Evolutionary conservation across 768 basidiomycete genomes (phyloP), one percentile per base, ranked within the genome.

Genomic region (Gyrodon lividus): DNA sequence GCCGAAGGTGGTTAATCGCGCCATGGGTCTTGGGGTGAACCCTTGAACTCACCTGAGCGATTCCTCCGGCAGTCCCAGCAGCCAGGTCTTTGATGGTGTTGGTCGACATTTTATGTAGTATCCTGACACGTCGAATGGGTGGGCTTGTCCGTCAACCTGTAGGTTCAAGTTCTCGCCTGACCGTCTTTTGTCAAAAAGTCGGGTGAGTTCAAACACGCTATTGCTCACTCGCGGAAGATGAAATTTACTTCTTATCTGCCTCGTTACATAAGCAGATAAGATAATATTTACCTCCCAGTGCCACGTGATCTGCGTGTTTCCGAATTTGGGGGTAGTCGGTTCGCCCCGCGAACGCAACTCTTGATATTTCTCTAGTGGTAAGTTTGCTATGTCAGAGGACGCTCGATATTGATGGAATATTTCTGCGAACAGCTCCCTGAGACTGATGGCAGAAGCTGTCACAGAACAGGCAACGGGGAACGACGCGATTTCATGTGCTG

Each of bases 31-130:
- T 6, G 35, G 13, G 8, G 31, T 40, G 49, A 37, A 37, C 19
- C 48, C 44, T 23, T 19, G 24, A 14, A 56, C 61, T 48, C 59
- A 84, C 90, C 82, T 95, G 94, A 52, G 86, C 84, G 63, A 96
- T 84, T 44, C 93, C 93, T 42, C 93, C 93, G n/a, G 81, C 85
- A 28, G 92, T 94, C 43, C 94, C 94, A 50, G 92, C 92, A 33
- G 89, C 77, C 57, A 97, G 70, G 68, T 97, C 94, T 74, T 92
- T 93, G 43, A 83, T 76, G 28, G 92, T 89, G 64, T 86, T 87
- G 14, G 50, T 48, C 50, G 59, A 59, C 67, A 70, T 69, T 34
- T 51, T 40, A 30, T 37, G 33, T 51, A 50, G 56, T 66, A 57
- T 56, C 46, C 39, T 20, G 31, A 35, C n/a, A 14, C 16, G 38